phyloP scores from a whole-genome alignment of 129 eudicot genomes.

The Tanacetum coccineum region DNA sequence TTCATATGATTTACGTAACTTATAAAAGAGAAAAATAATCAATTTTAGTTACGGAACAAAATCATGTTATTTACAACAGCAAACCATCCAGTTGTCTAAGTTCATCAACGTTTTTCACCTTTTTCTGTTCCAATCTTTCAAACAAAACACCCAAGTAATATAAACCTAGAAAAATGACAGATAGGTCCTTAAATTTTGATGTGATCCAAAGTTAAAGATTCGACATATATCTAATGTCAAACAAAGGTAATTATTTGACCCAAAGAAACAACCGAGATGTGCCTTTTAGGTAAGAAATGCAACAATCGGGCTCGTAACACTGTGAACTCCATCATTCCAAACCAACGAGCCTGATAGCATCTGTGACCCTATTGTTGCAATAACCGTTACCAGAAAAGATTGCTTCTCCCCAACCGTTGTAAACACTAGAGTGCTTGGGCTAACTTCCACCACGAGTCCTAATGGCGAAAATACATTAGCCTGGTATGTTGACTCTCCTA shows the following conservation, averaged over 20 bases:
- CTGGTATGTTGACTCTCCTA: constrained; percentile 29
- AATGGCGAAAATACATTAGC: constrained; percentile 33
- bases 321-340: constrained; percentile 56
- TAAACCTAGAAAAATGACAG: not conserved
- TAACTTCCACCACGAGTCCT: constrained; percentile 38
- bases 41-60: no score
- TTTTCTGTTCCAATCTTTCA: no score
- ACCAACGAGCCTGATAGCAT: constrained; percentile 47
- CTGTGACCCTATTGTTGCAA: constrained; percentile 15
- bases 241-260: constrained; percentile 15
- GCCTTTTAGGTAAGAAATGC: constrained; percentile 18
- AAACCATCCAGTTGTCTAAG: no score
- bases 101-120: no score
- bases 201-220: no score
- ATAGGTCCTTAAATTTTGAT: not conserved
- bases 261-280: not conserved
- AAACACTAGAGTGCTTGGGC: constrained; percentile 37
- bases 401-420: constrained; percentile 33
- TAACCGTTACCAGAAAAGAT: constrained; percentile 43
- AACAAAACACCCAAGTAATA: not conserved
- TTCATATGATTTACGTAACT: no score
- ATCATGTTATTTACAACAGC: no score
- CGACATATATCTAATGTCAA: not conserved
- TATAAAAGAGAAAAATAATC: no score
- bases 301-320: constrained; percentile 63